Evolutionary conservation across 441 rosid species (phyloP).

Genomic region (Melastoma candidum): DNA sequence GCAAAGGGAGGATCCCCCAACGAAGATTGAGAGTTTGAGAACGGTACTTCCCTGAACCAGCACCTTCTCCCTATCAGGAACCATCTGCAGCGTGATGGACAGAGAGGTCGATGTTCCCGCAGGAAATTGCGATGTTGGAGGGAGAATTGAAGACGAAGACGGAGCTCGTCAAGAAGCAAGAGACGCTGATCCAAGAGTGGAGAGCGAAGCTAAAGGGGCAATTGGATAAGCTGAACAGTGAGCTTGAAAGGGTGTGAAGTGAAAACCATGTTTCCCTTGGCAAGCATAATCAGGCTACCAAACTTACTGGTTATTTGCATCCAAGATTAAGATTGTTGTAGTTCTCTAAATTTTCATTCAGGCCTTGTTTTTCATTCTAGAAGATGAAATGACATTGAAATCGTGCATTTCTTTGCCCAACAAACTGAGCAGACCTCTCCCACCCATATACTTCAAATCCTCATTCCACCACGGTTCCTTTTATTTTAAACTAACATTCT

Average conservation of each 20-base stretch:
- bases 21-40: slow-evolving; percentile 46
- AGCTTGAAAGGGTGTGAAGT: slow-evolving; percentile 53
- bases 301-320: too few relatives aligned
- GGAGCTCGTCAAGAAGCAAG: slow-evolving; percentile 60
- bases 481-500: too few relatives aligned
- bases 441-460: too few relatives aligned
- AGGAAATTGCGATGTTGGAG: slow-evolving; percentile 73
- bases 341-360: too few relatives aligned
- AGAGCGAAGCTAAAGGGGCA: slow-evolving; percentile 57
- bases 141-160: slow-evolving; percentile 59
- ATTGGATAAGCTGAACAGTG: slow-evolving; percentile 46
- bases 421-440: too few relatives aligned
- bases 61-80: not conserved
- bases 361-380: too few relatives aligned
- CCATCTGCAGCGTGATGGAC: not conserved
- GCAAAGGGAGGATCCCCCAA: slow-evolving; percentile 65
- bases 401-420: too few relatives aligned
- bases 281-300: too few relatives aligned
- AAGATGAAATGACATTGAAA: too few relatives aligned
- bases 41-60: slow-evolving; percentile 32
- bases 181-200: slow-evolving; percentile 54
- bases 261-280: too few relatives aligned
- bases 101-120: slow-evolving; percentile 7
- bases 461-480: too few relatives aligned
- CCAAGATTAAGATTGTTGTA: too few relatives aligned